phyloP scores from a whole-genome alignment of 176 grass and related monocot species.

The Neostapfia colusana region DNA sequence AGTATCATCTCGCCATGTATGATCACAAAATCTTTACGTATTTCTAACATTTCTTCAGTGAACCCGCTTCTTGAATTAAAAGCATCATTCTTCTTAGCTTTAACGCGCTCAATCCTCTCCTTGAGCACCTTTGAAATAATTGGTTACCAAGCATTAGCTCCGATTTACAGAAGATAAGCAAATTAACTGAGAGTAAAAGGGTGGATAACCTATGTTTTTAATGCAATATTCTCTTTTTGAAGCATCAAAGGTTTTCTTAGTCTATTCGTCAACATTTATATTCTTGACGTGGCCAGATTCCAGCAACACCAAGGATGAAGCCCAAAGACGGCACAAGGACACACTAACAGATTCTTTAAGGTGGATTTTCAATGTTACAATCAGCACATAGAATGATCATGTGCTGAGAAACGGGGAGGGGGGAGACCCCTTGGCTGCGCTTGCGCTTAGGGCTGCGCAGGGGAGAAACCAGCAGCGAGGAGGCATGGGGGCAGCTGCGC shows the following conservation, averaged over 20 bases:
- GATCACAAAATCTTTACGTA: slow-evolving; percentile 88
- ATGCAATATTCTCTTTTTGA: neutral
- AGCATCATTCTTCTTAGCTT: slow-evolving; percentile 59
- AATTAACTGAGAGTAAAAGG: slow-evolving; percentile 15
- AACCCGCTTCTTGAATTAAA: slow-evolving; percentile 62
- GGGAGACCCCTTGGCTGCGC: too few species aligned
- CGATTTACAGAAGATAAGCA: neutral
- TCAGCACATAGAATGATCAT: neutral
- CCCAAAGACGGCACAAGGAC: neutral
- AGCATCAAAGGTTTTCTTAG: neutral
- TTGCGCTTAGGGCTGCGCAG: too few species aligned
- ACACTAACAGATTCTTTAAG: neutral
- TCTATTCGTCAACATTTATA: neutral
- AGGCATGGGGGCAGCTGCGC: too few species aligned
- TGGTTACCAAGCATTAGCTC: neutral
- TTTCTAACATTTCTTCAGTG: slow-evolving; percentile 90
- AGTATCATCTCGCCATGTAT: slow-evolving; percentile 99
- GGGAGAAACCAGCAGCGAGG: too few species aligned
- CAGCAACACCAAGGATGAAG: neutral
- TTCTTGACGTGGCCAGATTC: neutral
- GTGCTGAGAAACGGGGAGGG: too few species aligned
- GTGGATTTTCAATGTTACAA: neutral
- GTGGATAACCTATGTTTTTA: neutral
- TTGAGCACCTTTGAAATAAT: slow-evolving; percentile 68
- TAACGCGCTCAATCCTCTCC: slow-evolving; percentile 84